Percentiles rank a stretch among this genome's conserved stretches.
Conservation (phyloP, 306 rosid species). For the Vicia faba region DNA sequence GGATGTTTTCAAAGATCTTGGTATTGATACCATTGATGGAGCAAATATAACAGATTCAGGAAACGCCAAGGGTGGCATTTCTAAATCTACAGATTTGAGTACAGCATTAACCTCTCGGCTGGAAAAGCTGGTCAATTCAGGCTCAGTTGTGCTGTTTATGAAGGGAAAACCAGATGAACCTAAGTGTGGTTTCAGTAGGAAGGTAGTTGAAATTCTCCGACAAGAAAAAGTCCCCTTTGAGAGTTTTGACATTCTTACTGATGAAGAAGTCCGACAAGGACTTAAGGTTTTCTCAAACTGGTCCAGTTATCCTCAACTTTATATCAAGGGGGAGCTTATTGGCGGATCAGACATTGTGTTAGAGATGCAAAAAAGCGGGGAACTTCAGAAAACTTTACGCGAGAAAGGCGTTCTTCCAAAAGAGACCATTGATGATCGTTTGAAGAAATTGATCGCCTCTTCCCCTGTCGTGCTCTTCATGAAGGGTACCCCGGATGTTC, state of each 20-base stretch:
- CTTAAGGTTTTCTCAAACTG: conserved; percentile 90
- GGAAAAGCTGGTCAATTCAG: conserved; percentile 63
- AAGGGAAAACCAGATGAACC: conserved; percentile 91
- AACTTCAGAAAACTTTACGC: conserved; percentile 59
- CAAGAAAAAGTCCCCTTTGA: conserved; percentile 77
- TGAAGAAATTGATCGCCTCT: conserved; percentile 66
- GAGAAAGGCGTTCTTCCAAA: conserved; percentile 62
- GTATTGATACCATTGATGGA: conserved; percentile 47
- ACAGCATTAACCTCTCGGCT: conserved; percentile 59
- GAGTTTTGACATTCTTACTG: conserved; percentile 80
- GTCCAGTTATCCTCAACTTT: conserved; percentile 94
- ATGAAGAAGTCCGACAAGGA: conserved; percentile 89
- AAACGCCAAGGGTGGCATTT: conserved; percentile 58
- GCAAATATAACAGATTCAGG: conserved; percentile 50
- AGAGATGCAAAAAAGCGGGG: conserved; percentile 97
- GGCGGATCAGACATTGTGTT: conserved; percentile 93
- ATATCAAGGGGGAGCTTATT: conserved; percentile 74
- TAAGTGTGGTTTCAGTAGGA: conserved; percentile 91
- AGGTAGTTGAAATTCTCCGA: conserved; percentile 84
- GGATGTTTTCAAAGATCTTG: conserved; percentile 81
- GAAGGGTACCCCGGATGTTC: conserved; percentile 91
- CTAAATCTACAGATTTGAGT: conserved; percentile 66
- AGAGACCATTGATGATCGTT: conserved; percentile 66
- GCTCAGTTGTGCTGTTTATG: conserved; percentile 79
- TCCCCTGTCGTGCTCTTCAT: conserved; percentile 88